A percentile compares a stretch with the other conserved stretches of the same genome.
Evolutionary conservation across 352 stramenopile genomes (phyloP).

Genomic region (Globisporangium acanthophoron): DNA sequence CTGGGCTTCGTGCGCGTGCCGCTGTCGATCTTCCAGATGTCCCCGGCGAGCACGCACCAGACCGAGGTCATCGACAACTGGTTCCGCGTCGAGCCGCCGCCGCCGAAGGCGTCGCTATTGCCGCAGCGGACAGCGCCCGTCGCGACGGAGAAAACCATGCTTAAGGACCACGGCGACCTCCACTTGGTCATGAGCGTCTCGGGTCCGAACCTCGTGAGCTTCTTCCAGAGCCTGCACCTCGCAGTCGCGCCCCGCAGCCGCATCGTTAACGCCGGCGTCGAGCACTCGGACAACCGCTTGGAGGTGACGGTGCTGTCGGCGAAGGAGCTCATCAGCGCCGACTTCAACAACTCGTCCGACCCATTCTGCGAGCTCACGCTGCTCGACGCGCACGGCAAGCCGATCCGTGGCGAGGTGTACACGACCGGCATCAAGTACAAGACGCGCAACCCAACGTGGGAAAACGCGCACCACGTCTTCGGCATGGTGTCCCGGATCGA

Average conservation of each 20-base stretch:
- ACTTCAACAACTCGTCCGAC: conserved; percentile 60
- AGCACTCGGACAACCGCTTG: conserved; percentile 68
- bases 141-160: conserved; percentile 26
- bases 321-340: conserved; percentile 41
- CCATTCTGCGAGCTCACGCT: conserved; percentile 59
- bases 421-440: conserved; percentile 48
- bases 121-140: conserved; percentile 22
- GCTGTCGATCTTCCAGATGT: conserved; percentile 60
- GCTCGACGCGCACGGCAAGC: conserved; percentile 41
- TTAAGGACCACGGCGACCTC: conserved; percentile 50
- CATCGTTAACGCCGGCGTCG: conserved; percentile 35
- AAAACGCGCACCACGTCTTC: conserved; percentile 60
- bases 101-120: conserved; percentile 19
- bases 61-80: conserved; percentile 60
- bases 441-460: conserved; percentile 50
- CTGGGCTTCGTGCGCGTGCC: conserved; percentile 56
- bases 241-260: conserved; percentile 29
- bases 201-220: conserved; percentile 58
- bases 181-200: conserved; percentile 58
- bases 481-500: conserved; percentile 56
- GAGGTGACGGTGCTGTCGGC: conserved; percentile 55
- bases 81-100: conserved; percentile 55
- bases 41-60: conserved; percentile 42
- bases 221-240: conserved; percentile 43
- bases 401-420: conserved; percentile 46